Percentiles rank a stretch among this genome's conserved stretches.
Conservation (phyloP, 116 monocot genomes). For the Trichopus zeylanicus region DNA sequence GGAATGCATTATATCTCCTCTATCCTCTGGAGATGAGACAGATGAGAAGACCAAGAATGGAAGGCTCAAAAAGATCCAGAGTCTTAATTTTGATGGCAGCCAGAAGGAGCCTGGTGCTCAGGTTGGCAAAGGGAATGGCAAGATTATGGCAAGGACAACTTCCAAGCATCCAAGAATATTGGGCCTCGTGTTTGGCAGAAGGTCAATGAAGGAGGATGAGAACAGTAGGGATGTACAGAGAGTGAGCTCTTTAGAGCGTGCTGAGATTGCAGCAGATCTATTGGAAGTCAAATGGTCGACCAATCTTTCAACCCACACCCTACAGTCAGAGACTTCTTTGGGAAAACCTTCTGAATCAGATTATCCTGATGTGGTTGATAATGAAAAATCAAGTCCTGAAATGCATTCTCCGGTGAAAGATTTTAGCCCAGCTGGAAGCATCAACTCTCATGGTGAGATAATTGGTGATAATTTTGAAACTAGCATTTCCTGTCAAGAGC, state of each 20-base stretch:
- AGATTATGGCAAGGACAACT: slow-evolving; percentile 26
- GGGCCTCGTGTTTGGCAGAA: slow-evolving; percentile 50
- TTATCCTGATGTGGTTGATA: background rate
- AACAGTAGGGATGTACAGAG: slow-evolving; percentile 20
- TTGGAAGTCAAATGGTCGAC: slow-evolving; percentile 80
- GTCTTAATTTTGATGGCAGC: slow-evolving; percentile 17
- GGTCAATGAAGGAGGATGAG: slow-evolving; percentile 28
- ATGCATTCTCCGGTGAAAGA: background rate
- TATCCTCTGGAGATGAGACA: slow-evolving; percentile 50
- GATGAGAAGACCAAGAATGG: slow-evolving; percentile 17
- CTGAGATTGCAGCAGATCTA: slow-evolving; percentile 72
- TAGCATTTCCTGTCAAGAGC: background rate
- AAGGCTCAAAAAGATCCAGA: slow-evolving; percentile 17
- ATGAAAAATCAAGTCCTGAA: slow-evolving; percentile 1
- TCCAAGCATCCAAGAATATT: slow-evolving; percentile 32
- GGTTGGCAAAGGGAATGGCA: slow-evolving; percentile 27
- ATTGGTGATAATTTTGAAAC: slow-evolving; percentile 5
- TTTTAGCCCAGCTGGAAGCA: background rate
- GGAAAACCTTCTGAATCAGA: slow-evolving; percentile 6
- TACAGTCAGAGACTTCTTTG: background rate
- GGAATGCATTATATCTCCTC: slow-evolving; percentile 27
- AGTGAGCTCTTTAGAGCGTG: slow-evolving; percentile 58
- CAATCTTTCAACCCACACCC: slow-evolving; percentile 20
- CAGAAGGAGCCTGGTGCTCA: slow-evolving; percentile 7
- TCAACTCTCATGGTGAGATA: slow-evolving; percentile 2